phyloP scores from a whole-genome alignment of 2,329 filamentous ascomycete species.

The Didymellaceae sp. region DNA sequence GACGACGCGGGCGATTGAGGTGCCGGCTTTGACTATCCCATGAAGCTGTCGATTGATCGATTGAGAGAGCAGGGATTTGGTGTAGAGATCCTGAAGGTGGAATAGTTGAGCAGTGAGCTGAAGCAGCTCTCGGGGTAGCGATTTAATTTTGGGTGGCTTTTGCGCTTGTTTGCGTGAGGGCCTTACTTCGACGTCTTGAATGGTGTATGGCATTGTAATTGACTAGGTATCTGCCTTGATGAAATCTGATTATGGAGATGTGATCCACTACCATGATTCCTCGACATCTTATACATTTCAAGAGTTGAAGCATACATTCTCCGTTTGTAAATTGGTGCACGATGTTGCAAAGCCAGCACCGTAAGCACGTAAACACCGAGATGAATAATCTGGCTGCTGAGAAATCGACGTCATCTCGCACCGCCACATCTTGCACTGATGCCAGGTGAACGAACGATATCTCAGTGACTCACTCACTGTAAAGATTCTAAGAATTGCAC shows the following conservation, averaged over 20 bases:
- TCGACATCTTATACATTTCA: neutral
- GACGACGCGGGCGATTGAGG: slow-evolving; percentile 23
- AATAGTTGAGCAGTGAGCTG: slow-evolving; percentile 13
- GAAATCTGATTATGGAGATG: neutral
- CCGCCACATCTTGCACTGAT: neutral
- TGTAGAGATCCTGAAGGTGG: slow-evolving; percentile 16
- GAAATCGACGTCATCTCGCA: slow-evolving; percentile 9
- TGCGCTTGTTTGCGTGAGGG: neutral
- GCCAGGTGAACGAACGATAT: neutral
- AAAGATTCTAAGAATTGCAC: neutral
- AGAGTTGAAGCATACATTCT: neutral
- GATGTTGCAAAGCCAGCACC: neutral
- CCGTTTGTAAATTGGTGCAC: neutral
- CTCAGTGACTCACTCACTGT: slow-evolving; percentile 1
- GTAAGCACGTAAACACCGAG: slow-evolving; percentile 8
- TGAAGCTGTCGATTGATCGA: slow-evolving; percentile 17
- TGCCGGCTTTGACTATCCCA: slow-evolving; percentile 5
- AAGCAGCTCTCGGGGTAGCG: slow-evolving; percentile 13
- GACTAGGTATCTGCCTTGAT: neutral
- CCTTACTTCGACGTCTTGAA: neutral
- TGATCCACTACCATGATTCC: no score
- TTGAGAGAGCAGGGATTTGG: slow-evolving; percentile 19
- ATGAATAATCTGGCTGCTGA: slow-evolving; percentile 13
- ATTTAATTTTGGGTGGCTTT: slow-evolving; percentile 12
- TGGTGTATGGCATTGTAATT: slow-evolving; percentile 1